A percentile compares a stretch with the other conserved stretches of the same genome.
Conservation (phyloP, 164 flowering plant species). For the Umbilicus rupestris region DNA sequence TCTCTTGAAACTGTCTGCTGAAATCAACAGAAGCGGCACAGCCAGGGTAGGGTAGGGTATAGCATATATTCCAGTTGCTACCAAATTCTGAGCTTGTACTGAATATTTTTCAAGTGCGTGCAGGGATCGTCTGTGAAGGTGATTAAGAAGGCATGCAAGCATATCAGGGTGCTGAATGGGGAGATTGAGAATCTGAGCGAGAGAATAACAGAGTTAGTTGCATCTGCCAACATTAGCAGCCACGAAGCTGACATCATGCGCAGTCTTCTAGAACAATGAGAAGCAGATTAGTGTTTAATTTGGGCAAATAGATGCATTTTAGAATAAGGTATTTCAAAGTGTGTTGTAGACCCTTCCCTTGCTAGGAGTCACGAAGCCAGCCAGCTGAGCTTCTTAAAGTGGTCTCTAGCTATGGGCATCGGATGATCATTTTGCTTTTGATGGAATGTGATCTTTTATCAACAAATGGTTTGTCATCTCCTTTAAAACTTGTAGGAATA, state of each 20-base stretch:
- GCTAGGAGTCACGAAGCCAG: too few species aligned
- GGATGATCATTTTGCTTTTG: too few species aligned
- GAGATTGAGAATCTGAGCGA: constrained; percentile 33
- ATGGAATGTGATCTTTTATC: too few species aligned
- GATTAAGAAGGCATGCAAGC: constrained; percentile 29
- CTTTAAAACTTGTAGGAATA: too few species aligned
- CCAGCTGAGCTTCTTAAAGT: too few species aligned
- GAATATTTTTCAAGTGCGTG: background rate
- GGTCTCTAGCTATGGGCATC: too few species aligned
- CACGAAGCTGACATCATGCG: constrained; percentile 21
- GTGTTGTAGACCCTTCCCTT: too few species aligned
- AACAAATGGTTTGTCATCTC: too few species aligned
- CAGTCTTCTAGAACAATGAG: constrained; percentile 15
- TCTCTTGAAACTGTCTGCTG: background rate
- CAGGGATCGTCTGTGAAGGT: constrained; percentile 22
- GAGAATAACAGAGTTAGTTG: constrained; percentile 21
- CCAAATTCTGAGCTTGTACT: background rate
- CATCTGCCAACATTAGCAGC: constrained; percentile 12
- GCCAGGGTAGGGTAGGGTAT: background rate
- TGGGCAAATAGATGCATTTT: too few species aligned
- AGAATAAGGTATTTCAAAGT: too few species aligned
- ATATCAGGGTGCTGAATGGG: constrained; percentile 25
- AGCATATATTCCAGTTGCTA: background rate
- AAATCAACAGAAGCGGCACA: background rate
- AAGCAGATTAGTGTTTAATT: too few species aligned